These are phyloP conservation scores for Fonsecaea pedrosoi DNA, from an alignment of 2,329 filamentous ascomycete species.

Conservation along the genomic window DNA sequence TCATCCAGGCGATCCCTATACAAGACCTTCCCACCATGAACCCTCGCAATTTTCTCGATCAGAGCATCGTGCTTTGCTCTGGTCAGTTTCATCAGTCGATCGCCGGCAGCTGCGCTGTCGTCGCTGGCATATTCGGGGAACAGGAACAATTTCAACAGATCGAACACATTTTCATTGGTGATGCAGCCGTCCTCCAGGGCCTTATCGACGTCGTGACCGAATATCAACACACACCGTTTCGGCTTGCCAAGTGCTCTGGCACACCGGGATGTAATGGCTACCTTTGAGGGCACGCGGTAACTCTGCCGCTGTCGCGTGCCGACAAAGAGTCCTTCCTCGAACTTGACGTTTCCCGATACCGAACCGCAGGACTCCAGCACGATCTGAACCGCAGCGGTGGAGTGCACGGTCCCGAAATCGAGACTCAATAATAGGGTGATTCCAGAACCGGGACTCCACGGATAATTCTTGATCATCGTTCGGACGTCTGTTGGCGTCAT, in stretches of 20 bases:
- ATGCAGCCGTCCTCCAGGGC: not conserved
- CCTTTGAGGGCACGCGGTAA: not conserved
- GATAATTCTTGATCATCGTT: not conserved
- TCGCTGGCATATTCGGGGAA: not conserved
- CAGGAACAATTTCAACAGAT: not conserved
- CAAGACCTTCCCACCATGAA: not conserved
- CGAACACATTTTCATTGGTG: not conserved
- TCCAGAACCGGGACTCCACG: not conserved
- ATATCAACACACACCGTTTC: not conserved
- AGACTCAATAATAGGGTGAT: not conserved
- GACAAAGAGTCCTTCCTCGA: not conserved
- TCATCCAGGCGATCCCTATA: not conserved
- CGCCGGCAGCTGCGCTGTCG: not conserved
- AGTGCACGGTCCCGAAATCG: not conserved
- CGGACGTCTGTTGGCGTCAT: not conserved
- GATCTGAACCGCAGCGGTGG: not conserved
- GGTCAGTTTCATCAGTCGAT: not conserved
- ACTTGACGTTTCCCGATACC: not conserved
- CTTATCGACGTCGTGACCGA: not conserved
- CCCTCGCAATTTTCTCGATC: not conserved
- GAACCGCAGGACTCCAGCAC: not conserved
- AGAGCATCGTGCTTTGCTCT: not conserved
- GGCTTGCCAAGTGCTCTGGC: not conserved
- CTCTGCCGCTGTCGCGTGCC: not conserved
- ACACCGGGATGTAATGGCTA: not conserved